Evolutionary conservation across 2,329 filamentous ascomycete genomes (phyloP), one percentile per base, ranked within the genome.

Genomic region (Xylaria digitata): DNA sequence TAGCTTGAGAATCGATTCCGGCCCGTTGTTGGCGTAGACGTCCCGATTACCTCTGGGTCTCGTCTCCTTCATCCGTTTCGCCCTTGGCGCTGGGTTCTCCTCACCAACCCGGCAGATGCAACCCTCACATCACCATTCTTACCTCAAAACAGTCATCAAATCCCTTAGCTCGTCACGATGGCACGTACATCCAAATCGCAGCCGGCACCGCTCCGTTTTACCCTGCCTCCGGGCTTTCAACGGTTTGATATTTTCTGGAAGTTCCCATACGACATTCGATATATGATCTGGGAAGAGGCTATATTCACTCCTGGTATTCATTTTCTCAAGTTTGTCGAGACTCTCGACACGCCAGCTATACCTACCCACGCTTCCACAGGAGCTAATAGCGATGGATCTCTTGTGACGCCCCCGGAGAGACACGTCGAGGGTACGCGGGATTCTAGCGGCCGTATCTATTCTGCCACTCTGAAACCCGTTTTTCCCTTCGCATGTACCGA

Each of bases 301-400:
- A 74, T 77, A 17, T 74, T 72, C 40, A 73, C 69, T 0, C 72
- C 73, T 5, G 76, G 76, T 4, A 77, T 77, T n/a, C 76, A 77
- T 67, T 77, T 77, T 48, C 74, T 77, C 37, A 75, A 75, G 56
- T 70, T 77, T 34, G 74, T 69, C 21, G 60, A 65, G 37, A 63
- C 67, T n/a, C 48, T 54, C 9, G 52, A 65, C 21, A 11, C 43
- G 34, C 17, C 52, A 11, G n/a, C 50, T 23, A 11, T 32, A n/a
- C 55, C 23, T 6, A 26, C 30, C 6, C 57, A 50, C 26, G 48
- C 49, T 17, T 62, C 55, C 26, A 9, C 50, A 4, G 55, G 37
- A 40, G 37, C 37, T 34, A 46, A 48, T 49, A 63, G 65, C n/a
- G 50, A 26, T 52, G 53, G 30, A 30, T 40, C 57, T 21, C n/a